A percentile compares a stretch with the other conserved stretches of the same genome.
Conservation (phyloP, 1,139 yeast species). For the Pichia terricola region DNA sequence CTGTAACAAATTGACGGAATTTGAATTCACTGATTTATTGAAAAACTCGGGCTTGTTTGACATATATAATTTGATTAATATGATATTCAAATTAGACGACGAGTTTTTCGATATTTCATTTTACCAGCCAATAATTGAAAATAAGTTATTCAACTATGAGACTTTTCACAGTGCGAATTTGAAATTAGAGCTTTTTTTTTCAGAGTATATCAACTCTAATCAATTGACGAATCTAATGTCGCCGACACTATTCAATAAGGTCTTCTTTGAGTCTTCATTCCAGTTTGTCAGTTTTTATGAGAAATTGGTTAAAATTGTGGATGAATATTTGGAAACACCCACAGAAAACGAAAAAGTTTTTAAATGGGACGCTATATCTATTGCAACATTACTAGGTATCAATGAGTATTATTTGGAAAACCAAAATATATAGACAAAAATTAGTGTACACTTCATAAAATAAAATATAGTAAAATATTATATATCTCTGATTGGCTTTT, state of each 20-base stretch:
- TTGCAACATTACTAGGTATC: constrained; percentile 58
- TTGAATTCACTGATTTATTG: constrained; percentile 30
- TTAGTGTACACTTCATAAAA: background rate
- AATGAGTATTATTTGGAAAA: constrained; percentile 28
- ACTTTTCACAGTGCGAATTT: constrained; percentile 34
- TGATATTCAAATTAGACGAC: constrained; percentile 58
- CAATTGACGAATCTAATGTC: constrained; percentile 49
- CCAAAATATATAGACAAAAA: background rate
- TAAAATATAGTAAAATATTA: too few relatives aligned
- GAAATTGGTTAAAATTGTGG: constrained; percentile 34
- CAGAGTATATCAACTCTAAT: constrained; percentile 53
- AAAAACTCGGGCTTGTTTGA: constrained; percentile 43
- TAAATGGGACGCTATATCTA: constrained; percentile 48
- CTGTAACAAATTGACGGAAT: constrained; percentile 28
- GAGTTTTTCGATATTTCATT: constrained; percentile 43
- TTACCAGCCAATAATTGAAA: constrained; percentile 57
- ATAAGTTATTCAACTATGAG: constrained; percentile 43
- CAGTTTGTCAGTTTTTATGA: constrained; percentile 45
- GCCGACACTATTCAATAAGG: constrained; percentile 49
- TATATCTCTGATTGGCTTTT: constrained; percentile 35
- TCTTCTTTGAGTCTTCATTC: constrained; percentile 39
- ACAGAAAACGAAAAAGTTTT: constrained; percentile 23
- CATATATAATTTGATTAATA: constrained; percentile 52
- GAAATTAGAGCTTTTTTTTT: constrained; percentile 41
- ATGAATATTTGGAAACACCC: constrained; percentile 30